These are phyloP conservation scores for Fusarium longipes DNA, from an alignment of 2,329 filamentous ascomycete species.

Conservation along the genomic window DNA sequence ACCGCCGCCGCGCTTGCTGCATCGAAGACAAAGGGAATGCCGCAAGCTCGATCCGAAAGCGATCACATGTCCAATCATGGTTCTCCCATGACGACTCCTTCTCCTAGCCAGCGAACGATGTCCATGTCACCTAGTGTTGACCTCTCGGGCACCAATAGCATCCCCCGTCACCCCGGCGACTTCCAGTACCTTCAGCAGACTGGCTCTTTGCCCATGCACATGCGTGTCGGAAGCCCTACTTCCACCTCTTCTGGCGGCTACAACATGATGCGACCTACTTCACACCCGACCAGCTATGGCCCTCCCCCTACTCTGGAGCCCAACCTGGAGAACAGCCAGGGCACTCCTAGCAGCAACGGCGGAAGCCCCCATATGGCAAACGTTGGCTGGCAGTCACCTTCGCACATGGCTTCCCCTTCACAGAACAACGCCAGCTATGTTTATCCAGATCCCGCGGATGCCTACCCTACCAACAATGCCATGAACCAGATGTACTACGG, in stretches of 20 bases:
- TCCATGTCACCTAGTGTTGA: slow-evolving; percentile 85
- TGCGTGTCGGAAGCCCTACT: slow-evolving; percentile 79
- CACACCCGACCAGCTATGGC: slow-evolving; percentile 85
- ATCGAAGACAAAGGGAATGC: slow-evolving; percentile 55
- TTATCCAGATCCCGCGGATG: slow-evolving; percentile 82
- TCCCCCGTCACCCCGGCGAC: slow-evolving; percentile 73
- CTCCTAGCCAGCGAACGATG: slow-evolving; percentile 80
- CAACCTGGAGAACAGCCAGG: slow-evolving; percentile 79
- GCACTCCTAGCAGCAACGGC: slow-evolving; percentile 73
- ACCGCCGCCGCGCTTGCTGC: slow-evolving; percentile 85
- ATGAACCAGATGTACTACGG: slow-evolving; percentile 79
- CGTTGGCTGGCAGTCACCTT: slow-evolving; percentile 88
- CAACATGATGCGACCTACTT: slow-evolving; percentile 76
- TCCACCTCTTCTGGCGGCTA: slow-evolving; percentile 72
- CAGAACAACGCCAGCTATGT: slow-evolving; percentile 76
- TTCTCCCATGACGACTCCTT: slow-evolving; percentile 83
- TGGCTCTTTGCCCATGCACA: slow-evolving; percentile 83
- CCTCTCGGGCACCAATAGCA: slow-evolving; percentile 73
- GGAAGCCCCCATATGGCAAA: slow-evolving; percentile 88
- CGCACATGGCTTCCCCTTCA: slow-evolving; percentile 77
- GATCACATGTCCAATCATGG: slow-evolving; percentile 77
- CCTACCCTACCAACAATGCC: slow-evolving; percentile 68
- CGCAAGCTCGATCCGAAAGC: slow-evolving; percentile 72
- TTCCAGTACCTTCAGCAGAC: slow-evolving; percentile 79
- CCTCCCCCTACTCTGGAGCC: slow-evolving; percentile 88